phyloP scores from a whole-genome alignment of 1,284 basidiomycete species.

The Ganoderma resinaceum region DNA sequence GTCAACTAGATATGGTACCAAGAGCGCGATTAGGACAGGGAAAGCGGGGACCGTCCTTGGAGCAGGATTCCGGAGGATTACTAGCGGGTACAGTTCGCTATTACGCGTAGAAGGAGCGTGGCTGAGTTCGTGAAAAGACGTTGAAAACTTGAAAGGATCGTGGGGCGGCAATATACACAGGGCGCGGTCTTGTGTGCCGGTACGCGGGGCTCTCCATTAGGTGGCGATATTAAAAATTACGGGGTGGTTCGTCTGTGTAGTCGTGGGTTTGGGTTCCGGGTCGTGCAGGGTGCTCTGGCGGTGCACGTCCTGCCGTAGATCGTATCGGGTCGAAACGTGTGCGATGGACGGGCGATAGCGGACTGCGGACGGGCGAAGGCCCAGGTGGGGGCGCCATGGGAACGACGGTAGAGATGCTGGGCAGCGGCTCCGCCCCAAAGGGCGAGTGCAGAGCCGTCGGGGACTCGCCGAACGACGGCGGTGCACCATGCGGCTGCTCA shows the following conservation, averaged over 20 bases:
- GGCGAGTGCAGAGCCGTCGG: constrained; percentile 21
- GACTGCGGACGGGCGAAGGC: constrained; percentile 24
- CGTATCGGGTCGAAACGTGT: constrained; percentile 31
- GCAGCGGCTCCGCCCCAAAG: constrained; percentile 25
- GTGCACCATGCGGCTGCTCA: constrained; percentile 15
- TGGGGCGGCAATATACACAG: constrained; percentile 29
- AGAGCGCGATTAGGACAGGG: constrained; percentile 23
- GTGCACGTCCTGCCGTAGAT: constrained; percentile 28
- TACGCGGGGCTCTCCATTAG: constrained; percentile 8
- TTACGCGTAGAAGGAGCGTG: constrained; percentile 28
- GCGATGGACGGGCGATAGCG: constrained; percentile 21
- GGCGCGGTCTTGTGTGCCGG: constrained; percentile 10
- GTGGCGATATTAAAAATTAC: constrained; percentile 28
- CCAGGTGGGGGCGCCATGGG: constrained; percentile 18
- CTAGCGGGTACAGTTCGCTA: constrained; percentile 27
- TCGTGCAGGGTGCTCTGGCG: constrained; percentile 28
- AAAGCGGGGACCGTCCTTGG: constrained; percentile 9
- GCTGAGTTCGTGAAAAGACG: constrained; percentile 34
- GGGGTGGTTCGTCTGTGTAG: constrained; percentile 25
- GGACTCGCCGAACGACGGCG: constrained; percentile 17
- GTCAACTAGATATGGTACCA: constrained; percentile 20
- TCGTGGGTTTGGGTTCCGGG: constrained; percentile 29
- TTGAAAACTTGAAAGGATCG: constrained; percentile 31
- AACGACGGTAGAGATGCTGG: constrained; percentile 24
- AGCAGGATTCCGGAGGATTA: constrained; percentile 14